Evolutionary conservation across 1,139 yeast genomes (phyloP).

Genomic region (Candida tropicalis): DNA sequence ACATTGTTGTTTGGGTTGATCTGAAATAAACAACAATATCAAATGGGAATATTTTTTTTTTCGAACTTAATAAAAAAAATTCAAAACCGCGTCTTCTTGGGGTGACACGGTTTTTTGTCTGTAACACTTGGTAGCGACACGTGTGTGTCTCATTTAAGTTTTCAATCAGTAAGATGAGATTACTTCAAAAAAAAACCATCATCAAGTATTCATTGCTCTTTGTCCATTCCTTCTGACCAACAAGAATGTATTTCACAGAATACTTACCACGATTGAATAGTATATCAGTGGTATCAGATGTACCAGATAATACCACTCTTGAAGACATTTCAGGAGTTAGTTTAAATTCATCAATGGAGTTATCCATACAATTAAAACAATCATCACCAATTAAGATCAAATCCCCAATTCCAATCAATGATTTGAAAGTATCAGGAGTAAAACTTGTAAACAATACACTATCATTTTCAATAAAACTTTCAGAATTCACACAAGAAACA

Average conservation of each 20-base stretch:
- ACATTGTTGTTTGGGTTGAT: neutral
- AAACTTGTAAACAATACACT: constrained; percentile 13
- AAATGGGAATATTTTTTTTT: too few relatives aligned
- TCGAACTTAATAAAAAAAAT: too few relatives aligned
- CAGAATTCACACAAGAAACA: constrained; percentile 10
- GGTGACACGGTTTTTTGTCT: too few relatives aligned
- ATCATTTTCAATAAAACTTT: constrained; percentile 14
- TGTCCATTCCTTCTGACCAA: neutral
- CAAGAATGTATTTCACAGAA: constrained; percentile 38
- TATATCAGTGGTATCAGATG: constrained; percentile 32
- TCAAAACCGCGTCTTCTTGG: neutral
- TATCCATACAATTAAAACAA: neutral
- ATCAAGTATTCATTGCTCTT: neutral
- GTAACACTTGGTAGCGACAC: constrained; percentile 2
- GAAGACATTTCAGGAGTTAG: neutral
- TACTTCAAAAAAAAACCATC: neutral
- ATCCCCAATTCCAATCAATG: constrained; percentile 5
- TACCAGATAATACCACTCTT: constrained; percentile 2
- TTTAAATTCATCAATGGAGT: neutral
- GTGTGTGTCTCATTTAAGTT: too few relatives aligned
- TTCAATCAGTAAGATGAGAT: too few relatives aligned
- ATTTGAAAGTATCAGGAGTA: constrained; percentile 11
- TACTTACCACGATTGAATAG: constrained; percentile 40
- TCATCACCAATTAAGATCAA: neutral
- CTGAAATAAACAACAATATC: neutral